Base-by-base conservation (phyloP, 2,329 filamentous ascomycete species). In the Cordyceps sp. region DNA sequence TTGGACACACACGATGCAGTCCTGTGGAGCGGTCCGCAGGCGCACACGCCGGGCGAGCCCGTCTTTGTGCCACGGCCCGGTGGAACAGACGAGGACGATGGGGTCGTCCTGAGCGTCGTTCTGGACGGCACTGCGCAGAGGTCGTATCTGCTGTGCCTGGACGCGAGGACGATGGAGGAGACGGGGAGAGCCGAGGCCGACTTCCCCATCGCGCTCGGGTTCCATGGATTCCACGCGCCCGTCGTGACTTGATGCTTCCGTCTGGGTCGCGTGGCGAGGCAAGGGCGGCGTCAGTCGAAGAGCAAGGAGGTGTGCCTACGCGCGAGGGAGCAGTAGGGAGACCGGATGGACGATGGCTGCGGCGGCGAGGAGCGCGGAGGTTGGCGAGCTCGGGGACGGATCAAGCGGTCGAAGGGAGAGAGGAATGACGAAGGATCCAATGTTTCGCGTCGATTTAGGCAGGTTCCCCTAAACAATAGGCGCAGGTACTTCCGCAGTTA, bases 1-100 rank as follows among this genome's bases (percentile, higher is more conserved):
- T 57, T 69, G 4, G 42, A 54, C 9, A 74, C 66, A 0, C 54
- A 64, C 10, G 57, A 61, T 19, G 57, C 59, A 0, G 37, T 65
- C 4, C 57, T 66, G 37, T 83, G 78, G 78, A 59, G 65, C 10
- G 59, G 59, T 0, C 57, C 59, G 0, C 47, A 54, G 2, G 73
- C 66, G 0, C 74, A 82, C 42, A 76, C 73, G 0, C 78, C 78
- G 0, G 70, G 77, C 2, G 78, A 83, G 49, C 61, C 76, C 1
- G 71, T 83, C 21, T 83, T 82, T 38, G 59, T 84, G 2, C 55
- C 64, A 1, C 45, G 53, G 7, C 55, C 58, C 4, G 53, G 44
- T 6, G 49, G 57, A 0, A 42, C 39, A 4, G 60, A 55, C 0
- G 75, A 80, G 45, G 77, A 82, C 41, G 71, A 73, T 33, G 74